Conservation (phyloP, 73 alveolate genomes). For the Durusdinium trenchii region DNA sequence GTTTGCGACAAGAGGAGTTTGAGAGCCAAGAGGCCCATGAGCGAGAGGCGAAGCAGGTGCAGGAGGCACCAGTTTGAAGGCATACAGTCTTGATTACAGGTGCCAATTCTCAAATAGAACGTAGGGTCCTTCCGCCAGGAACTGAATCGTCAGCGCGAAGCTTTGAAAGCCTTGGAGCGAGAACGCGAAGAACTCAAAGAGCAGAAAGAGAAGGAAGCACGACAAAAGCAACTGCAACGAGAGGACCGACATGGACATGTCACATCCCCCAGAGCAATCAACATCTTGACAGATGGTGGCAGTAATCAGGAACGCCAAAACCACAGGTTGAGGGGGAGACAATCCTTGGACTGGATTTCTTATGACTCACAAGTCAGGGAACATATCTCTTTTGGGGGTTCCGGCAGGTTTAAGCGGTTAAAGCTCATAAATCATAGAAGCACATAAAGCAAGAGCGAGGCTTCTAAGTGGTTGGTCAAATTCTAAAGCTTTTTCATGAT, state of each 20-base stretch:
- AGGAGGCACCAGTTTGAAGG: slow-evolving; percentile 3
- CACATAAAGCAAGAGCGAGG: background rate
- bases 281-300: background rate
- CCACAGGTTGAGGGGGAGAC: background rate
- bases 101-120: background rate
- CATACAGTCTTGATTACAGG: background rate
- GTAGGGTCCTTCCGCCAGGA: slow-evolving; percentile 9
- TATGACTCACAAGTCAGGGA: background rate
- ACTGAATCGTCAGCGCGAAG: slow-evolving; percentile 61
- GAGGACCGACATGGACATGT: background rate
- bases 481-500: background rate
- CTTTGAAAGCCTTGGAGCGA: slow-evolving; percentile 72
- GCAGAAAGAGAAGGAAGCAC: slow-evolving; percentile 24
- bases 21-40: slow-evolving; percentile 50
- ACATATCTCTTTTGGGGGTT: background rate
- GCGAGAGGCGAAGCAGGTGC: slow-evolving; percentile 77
- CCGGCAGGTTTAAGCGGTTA: background rate
- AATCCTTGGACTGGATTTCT: background rate
- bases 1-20: slow-evolving; percentile 27
- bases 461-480: background rate
- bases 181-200: slow-evolving; percentile 58
- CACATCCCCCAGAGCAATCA: background rate
- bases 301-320: background rate
- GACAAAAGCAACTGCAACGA: background rate
- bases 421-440: background rate